Base-by-base conservation (phyloP, 306 rosid species). In the Echinosophora koreensis region DNA sequence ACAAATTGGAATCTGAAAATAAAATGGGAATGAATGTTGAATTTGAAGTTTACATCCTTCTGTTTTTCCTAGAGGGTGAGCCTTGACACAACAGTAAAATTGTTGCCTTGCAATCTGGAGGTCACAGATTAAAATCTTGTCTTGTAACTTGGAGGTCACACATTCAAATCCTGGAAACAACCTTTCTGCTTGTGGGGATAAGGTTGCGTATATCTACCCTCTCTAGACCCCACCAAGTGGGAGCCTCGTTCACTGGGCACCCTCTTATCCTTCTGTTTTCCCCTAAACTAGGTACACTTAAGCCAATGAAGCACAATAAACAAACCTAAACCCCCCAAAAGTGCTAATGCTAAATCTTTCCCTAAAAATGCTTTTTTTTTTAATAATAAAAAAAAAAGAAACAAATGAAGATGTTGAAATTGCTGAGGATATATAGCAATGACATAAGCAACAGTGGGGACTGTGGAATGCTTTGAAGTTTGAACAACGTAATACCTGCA, bases 401-500 rank as follows among this genome's bases (percentile, higher is more conserved):
- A 18, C 50, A 76, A 56, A 46, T 15, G 44, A 41, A 2, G 28
- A 42, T 14, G 39, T 11, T 30, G 54, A 11, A 12, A 58, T 13
- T 1, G 11, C 57, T 22, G 15, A 57, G 15, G 42, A 52, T 70
- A 15, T 18, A 65, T 65, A 65, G 71, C 17, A 18, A 41, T 41
- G 34, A 5, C 71, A 63, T 42, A 65, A 37, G 10, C 22, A 8
- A 39, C 8, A 16, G 1, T 15, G 32, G 8, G 5, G 70, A 10
- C 16, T 64, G 7, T 15, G 5, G 70, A 17, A 39, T 64, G 7
- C 8, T 16, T 15, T 6, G 4, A 47, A 17, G 4, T 16, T 15
- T 6, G 4, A 47, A 17, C 71, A 69, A 3, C 5, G 37, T 34
- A 71, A 68, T 52, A 91, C 98, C 98, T 93, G 98, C 98, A 93